Percentiles rank a stretch among this genome's conserved stretches.
Conservation (phyloP, 192 early-diverging fungal genomes). For the Neocallimastix lanati region DNA sequence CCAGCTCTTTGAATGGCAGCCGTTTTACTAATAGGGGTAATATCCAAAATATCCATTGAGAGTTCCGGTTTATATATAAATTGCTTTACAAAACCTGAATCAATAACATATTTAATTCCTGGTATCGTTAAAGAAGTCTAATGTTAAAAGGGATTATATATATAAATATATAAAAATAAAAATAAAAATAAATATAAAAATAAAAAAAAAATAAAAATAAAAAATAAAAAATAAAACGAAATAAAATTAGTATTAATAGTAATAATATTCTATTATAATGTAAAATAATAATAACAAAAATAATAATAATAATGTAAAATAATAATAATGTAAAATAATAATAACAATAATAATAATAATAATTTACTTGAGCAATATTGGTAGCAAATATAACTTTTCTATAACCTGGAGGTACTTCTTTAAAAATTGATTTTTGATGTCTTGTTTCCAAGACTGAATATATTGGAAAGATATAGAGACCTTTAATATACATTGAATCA, state of each 20-base stretch:
- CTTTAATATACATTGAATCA: not conserved
- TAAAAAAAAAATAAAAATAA: not conserved
- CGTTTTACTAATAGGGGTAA: slow-evolving; percentile 33
- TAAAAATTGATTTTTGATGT: slow-evolving; percentile 14
- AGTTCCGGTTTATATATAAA: slow-evolving; percentile 32
- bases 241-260: too few relatives aligned
- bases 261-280: too few relatives aligned
- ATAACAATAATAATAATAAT: too few relatives aligned
- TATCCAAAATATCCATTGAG: slow-evolving; percentile 26
- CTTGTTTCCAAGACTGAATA: not conserved
- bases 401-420: slow-evolving; percentile 12
- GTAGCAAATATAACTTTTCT: slow-evolving; percentile 37
- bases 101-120: slow-evolving; percentile 41
- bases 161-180: slow-evolving; percentile 1
- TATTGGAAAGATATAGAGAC: not conserved
- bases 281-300: too few relatives aligned
- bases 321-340: too few relatives aligned
- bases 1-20: slow-evolving; percentile 43
- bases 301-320: too few relatives aligned
- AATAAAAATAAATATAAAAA: not conserved
- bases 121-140: slow-evolving; percentile 40
- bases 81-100: slow-evolving; percentile 41
- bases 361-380: slow-evolving; percentile 17
- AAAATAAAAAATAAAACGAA: too few relatives aligned
- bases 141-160: not conserved